A percentile compares a stretch with the other conserved stretches of the same genome.
These are phyloP conservation scores for Coemansia sp. DNA, from an alignment of 192 early-diverging fungal genomes.

Conservation along the genomic window DNA sequence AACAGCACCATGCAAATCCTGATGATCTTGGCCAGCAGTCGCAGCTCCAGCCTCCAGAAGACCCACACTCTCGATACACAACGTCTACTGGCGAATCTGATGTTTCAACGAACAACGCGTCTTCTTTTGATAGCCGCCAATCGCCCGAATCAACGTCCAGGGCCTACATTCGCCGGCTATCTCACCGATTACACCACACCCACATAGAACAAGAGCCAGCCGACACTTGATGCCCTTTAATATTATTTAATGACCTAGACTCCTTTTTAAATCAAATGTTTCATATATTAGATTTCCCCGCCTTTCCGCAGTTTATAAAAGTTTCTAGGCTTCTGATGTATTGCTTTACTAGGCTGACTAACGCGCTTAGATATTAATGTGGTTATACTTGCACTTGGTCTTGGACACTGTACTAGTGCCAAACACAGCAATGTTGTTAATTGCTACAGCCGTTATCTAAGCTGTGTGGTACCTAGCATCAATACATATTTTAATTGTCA, in stretches of 20 bases:
- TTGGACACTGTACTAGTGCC: no score
- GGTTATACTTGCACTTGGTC: no score
- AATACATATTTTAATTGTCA: no score
- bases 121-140: constrained; percentile 21
- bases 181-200: constrained; percentile 20
- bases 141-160: constrained; percentile 2
- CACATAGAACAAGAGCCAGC: constrained; percentile 28
- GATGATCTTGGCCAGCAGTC: constrained; percentile 23
- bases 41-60: constrained; percentile 7
- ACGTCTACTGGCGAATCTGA: constrained; percentile 14
- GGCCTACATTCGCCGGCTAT: constrained; percentile 16
- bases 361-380: no score
- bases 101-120: constrained; percentile 10
- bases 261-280: background rate
- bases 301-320: background rate
- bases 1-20: background rate
- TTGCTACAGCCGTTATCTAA: no score
- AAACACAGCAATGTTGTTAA: no score
- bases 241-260: background rate
- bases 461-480: no score
- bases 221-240: constrained; percentile 1
- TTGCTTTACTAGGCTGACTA: no score
- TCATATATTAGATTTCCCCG: background rate
- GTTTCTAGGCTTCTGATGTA: no score
- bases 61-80: constrained; percentile 10